Evolutionary conservation across 805 yeast species (phyloP).

Genomic region (Wickerhamomyces canadensis): DNA sequence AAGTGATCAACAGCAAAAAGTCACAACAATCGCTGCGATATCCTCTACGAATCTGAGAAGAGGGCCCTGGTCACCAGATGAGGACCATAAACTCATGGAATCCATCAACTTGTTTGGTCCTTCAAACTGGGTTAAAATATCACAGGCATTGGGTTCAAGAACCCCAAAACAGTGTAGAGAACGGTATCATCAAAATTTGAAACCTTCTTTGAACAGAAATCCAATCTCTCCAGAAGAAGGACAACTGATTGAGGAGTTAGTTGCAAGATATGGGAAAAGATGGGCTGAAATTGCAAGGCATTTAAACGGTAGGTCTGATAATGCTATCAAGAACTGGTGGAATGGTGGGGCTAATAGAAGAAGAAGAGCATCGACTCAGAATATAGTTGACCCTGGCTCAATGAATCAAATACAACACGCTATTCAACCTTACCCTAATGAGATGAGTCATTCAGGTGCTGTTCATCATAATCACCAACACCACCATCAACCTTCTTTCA

Average conservation of each 20-base stretch:
- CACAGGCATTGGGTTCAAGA: conserved; percentile 65
- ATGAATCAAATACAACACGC: too few relatives aligned
- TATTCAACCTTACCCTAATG: too few relatives aligned
- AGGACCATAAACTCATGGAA: conserved; percentile 67
- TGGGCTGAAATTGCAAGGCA: conserved; percentile 95
- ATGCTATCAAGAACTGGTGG: conserved; percentile 95
- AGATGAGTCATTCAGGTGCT: too few relatives aligned
- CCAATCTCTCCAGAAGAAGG: conserved; percentile 89
- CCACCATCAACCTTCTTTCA: conserved; percentile 14
- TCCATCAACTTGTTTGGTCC: conserved; percentile 71
- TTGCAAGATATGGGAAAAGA: conserved; percentile 72
- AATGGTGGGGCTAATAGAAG: conserved; percentile 88
- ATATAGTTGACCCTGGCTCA: conserved; percentile 13
- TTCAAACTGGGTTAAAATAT: conserved; percentile 83
- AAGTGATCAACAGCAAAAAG: neutral
- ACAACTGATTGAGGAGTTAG: conserved; percentile 70
- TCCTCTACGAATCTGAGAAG: conserved; percentile 38
- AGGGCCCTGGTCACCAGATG: conserved; percentile 90
- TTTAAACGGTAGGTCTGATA: conserved; percentile 81
- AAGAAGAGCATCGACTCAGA: conserved; percentile 43
- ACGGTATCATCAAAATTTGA: conserved; percentile 85
- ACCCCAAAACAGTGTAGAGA: conserved; percentile 92
- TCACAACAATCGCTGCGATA: conserved; percentile 2
- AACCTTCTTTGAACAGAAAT: conserved; percentile 73
- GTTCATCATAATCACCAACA: conserved; percentile 5